Percentiles rank a stretch among this genome's conserved stretches.
Conservation (phyloP, 257 asterid species). For the Leptodermis oblonga region DNA sequence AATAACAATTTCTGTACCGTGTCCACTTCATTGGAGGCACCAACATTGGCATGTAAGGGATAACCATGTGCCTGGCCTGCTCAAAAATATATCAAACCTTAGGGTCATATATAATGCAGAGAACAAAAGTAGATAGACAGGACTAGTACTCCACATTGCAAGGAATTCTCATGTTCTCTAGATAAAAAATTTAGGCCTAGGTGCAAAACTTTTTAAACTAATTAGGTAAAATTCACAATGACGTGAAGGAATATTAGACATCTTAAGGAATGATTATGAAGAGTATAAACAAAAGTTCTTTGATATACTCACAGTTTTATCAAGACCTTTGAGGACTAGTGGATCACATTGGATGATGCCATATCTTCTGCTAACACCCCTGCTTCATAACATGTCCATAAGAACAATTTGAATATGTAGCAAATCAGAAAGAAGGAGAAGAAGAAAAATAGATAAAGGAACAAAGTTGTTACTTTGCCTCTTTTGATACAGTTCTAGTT, state of each 20-base stretch:
- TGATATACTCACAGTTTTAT: slow-evolving; percentile 58
- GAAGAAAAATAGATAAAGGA: neutral
- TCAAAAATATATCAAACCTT: slow-evolving; percentile 16
- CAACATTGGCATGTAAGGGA: slow-evolving; percentile 98
- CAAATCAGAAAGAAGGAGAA: slow-evolving; percentile 10
- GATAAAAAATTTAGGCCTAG: neutral
- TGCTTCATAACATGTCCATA: slow-evolving; percentile 30
- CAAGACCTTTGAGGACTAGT: slow-evolving; percentile 77
- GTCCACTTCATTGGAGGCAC: slow-evolving; percentile 92
- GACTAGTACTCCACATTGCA: neutral
- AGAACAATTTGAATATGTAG: slow-evolving; percentile 22
- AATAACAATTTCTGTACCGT: slow-evolving; percentile 46
- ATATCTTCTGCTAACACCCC: slow-evolving; percentile 63
- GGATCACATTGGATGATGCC: slow-evolving; percentile 90
- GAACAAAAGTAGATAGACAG: neutral
- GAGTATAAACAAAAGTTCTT: slow-evolving; percentile 8
- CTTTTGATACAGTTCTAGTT: slow-evolving; percentile 47
- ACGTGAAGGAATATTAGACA: neutral
- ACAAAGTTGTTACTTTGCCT: slow-evolving; percentile 35
- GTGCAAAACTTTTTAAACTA: neutral
- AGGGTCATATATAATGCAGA: slow-evolving; percentile 7
- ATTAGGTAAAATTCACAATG: neutral
- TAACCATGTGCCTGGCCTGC: slow-evolving; percentile 95
- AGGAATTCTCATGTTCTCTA: neutral
- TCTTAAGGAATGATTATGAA: neutral